These are phyloP conservation scores for Monosporascus sp. DNA, from an alignment of 2,329 filamentous ascomycete species.

Conservation along the genomic window DNA sequence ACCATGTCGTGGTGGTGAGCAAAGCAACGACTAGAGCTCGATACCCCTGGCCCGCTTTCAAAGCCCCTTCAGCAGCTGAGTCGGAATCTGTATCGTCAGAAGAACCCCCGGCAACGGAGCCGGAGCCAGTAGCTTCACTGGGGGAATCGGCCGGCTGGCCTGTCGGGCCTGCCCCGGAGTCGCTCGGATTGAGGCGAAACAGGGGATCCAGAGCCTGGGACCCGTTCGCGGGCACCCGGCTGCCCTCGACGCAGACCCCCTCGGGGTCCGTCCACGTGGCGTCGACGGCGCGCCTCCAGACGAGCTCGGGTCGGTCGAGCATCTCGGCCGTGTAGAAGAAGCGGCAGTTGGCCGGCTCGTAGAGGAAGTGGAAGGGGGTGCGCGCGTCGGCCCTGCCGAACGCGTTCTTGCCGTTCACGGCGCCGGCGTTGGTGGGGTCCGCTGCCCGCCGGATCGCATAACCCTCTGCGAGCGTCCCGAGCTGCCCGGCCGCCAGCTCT, in stretches of 20 bases:
- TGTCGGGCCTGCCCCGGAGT: too few species aligned
- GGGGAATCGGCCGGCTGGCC: background rate
- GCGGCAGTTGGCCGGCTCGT: slow-evolving; percentile 39
- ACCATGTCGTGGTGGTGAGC: too few species aligned
- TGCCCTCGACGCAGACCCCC: slow-evolving; percentile 28
- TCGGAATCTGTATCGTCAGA: too few species aligned
- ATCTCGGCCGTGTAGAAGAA: slow-evolving; percentile 43
- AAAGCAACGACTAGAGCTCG: too few species aligned
- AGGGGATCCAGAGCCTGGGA: slow-evolving; percentile 14
- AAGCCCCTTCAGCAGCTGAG: too few species aligned
- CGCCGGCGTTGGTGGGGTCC: slow-evolving; percentile 17
- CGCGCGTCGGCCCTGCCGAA: slow-evolving; percentile 25
- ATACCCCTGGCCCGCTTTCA: too few species aligned
- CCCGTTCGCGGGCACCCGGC: slow-evolving; percentile 17
- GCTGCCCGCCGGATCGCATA: slow-evolving; percentile 27
- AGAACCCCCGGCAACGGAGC: background rate
- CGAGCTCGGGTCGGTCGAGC: slow-evolving; percentile 32
- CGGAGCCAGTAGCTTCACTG: background rate
- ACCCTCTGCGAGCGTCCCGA: slow-evolving; percentile 27
- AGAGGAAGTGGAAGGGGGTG: slow-evolving; percentile 41
- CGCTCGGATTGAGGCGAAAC: background rate
- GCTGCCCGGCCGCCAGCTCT: slow-evolving; percentile 16
- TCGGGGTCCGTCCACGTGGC: slow-evolving; percentile 30
- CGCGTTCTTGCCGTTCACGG: slow-evolving; percentile 32
- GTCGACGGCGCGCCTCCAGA: slow-evolving; percentile 36